Conservation (phyloP, 2,329 filamentous ascomycete species). For the Drechslera avenae region DNA sequence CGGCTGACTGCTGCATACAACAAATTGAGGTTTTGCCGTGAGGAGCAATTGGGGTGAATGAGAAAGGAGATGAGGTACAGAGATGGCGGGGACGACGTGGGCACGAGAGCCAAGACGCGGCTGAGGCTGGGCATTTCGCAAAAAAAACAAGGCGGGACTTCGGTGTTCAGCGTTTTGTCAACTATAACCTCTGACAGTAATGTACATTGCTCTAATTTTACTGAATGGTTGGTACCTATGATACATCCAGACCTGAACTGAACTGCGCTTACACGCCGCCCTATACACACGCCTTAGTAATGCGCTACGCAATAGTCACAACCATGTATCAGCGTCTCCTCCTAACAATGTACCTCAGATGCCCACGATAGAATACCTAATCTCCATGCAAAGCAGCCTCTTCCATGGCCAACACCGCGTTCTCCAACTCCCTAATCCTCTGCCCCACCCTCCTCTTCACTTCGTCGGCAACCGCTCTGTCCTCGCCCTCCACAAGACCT, state of each 20-base stretch:
- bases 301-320: no score
- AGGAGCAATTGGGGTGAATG: not conserved
- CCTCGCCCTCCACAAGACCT: slow-evolving; percentile 48
- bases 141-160: slow-evolving; percentile 4
- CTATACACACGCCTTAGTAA: no score
- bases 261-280: no score
- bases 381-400: slow-evolving; percentile 58
- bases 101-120: slow-evolving; percentile 8
- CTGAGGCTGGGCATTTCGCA: slow-evolving; percentile 5
- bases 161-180: not conserved
- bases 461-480: slow-evolving; percentile 54
- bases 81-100: slow-evolving; percentile 10
- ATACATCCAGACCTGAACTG: no score
- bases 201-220: no score
- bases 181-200: not conserved
- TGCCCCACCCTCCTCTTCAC: slow-evolving; percentile 58
- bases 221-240: no score
- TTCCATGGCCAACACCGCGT: slow-evolving; percentile 58
- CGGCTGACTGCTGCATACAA: not conserved
- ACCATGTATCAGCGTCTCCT: no score
- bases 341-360: no score
- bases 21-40: not conserved
- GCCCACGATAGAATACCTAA: slow-evolving; percentile 24
- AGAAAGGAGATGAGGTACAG: slow-evolving; percentile 3
- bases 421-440: slow-evolving; percentile 60